A percentile compares a stretch with the other conserved stretches of the same genome.
Evolutionary conservation across 257 asterid genomes (phyloP).

Genomic region (Penstemon newberryi): DNA sequence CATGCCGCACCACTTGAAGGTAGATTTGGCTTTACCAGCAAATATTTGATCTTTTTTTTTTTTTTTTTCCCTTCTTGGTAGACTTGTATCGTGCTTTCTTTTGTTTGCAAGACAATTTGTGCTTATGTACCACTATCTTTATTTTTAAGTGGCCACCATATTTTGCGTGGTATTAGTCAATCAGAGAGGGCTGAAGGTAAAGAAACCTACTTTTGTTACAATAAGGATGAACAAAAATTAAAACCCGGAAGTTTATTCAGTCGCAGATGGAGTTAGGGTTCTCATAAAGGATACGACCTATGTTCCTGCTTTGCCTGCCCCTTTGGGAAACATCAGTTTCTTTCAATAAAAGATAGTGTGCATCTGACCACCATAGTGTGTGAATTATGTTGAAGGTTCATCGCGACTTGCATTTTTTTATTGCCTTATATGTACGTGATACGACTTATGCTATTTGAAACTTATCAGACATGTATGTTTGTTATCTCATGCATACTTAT

Average conservation of each 20-base stretch:
- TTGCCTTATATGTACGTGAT: not conserved
- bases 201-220: not conserved
- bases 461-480: not conserved
- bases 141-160: not conserved
- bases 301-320: not conserved
- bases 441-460: not conserved
- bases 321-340: not conserved
- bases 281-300: not conserved
- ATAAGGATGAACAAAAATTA: not conserved
- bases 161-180: not conserved
- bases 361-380: not conserved
- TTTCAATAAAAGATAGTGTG: not conserved
- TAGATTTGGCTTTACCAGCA: constrained; percentile 30
- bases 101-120: not conserved
- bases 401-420: not conserved
- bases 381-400: not conserved
- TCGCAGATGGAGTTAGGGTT: not conserved
- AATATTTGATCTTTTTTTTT: constrained; percentile 2
- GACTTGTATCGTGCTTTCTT: not conserved
- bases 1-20: constrained; percentile 98
- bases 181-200: not conserved
- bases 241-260: not conserved
- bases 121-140: not conserved
- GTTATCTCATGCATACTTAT: not conserved
- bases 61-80: constrained; percentile 7